Evolutionary conservation across 31 red algal genomes (phyloP).

Genomic region (Asparagopsis taxiformis): DNA sequence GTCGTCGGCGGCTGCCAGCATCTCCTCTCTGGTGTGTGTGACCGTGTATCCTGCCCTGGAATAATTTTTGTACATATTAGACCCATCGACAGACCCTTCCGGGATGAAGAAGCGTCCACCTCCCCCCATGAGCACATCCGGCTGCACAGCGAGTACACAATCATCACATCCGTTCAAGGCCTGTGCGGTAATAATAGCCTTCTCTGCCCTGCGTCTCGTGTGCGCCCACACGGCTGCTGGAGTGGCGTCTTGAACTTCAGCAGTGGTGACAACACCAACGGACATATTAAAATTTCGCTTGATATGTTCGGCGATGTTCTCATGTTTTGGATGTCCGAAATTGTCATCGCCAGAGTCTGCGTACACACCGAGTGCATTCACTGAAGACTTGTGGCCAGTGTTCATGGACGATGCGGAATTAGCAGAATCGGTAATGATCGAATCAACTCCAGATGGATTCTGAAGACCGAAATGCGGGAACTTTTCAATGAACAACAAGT

Average conservation of each 20-base stretch:
- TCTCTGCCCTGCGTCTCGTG: conserved; percentile 36
- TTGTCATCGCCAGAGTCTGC: conserved; percentile 50
- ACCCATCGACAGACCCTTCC: conserved; percentile 25
- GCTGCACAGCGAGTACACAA: conserved; percentile 28
- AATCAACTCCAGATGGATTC: conserved; percentile 45
- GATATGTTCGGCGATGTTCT: conserved; percentile 44
- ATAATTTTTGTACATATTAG: conserved; percentile 40
- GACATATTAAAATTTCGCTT: conserved; percentile 49
- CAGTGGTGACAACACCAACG: conserved; percentile 59
- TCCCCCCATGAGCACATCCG: conserved; percentile 61
- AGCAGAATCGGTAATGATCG: conserved; percentile 68
- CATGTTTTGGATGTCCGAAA: conserved; percentile 47
- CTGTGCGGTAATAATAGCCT: conserved; percentile 59
- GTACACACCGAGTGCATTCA: conserved; percentile 62
- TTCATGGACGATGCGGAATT: conserved; percentile 40
- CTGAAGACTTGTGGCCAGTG: conserved; percentile 57
- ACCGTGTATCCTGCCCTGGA: conserved; percentile 40
- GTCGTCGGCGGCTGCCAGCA: conserved; percentile 40
- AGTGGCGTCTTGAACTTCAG: conserved; percentile 60
- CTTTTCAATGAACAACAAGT: conserved; percentile 34
- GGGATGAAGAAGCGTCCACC: conserved; percentile 46
- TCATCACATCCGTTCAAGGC: conserved; percentile 44
- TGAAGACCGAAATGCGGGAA: conserved; percentile 29
- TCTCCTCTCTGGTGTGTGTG: conserved; percentile 39
- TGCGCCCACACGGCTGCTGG: conserved; percentile 52